phyloP scores from a whole-genome alignment of 805 yeast species.

The Jamesozyma rosinii region DNA sequence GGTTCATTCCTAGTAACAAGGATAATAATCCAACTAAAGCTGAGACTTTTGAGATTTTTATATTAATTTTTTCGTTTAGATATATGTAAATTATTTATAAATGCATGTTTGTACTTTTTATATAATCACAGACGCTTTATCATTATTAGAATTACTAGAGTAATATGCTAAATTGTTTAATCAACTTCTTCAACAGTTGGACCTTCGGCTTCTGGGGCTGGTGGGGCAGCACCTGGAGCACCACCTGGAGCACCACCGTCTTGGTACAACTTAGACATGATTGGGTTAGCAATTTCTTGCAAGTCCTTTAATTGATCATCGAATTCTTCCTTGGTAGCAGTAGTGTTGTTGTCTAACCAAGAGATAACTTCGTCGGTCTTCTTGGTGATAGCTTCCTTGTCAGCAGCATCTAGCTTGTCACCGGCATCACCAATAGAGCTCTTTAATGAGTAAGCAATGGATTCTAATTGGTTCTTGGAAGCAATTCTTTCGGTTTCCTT shows the following conservation, averaged over 20 bases:
- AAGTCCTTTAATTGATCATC: slow-evolving; percentile 92
- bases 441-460: slow-evolving; percentile 91
- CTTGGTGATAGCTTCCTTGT: slow-evolving; percentile 64
- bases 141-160: background rate
- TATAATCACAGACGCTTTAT: background rate
- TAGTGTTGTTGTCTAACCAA: slow-evolving; percentile 89
- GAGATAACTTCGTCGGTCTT: slow-evolving; percentile 76
- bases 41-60: too few relatives aligned
- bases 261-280: slow-evolving; percentile 93
- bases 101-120: background rate
- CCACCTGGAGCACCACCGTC: slow-evolving; percentile 69
- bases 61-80: background rate
- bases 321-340: slow-evolving; percentile 89
- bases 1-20: too few relatives aligned
- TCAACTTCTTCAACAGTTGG: slow-evolving; percentile 83
- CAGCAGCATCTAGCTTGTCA: slow-evolving; percentile 70
- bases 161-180: slow-evolving; percentile 27
- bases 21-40: too few relatives aligned
- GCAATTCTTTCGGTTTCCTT: slow-evolving; percentile 86
- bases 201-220: slow-evolving; percentile 50
- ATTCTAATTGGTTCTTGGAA: slow-evolving; percentile 93
- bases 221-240: slow-evolving; percentile 65
- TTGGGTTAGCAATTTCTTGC: slow-evolving; percentile 93
- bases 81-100: background rate
- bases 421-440: slow-evolving; percentile 66